A percentile compares a stretch with the other conserved stretches of the same genome.
Conservation (phyloP, 2,329 filamentous ascomycete genomes). For the Aurifilum marmelostoma region DNA sequence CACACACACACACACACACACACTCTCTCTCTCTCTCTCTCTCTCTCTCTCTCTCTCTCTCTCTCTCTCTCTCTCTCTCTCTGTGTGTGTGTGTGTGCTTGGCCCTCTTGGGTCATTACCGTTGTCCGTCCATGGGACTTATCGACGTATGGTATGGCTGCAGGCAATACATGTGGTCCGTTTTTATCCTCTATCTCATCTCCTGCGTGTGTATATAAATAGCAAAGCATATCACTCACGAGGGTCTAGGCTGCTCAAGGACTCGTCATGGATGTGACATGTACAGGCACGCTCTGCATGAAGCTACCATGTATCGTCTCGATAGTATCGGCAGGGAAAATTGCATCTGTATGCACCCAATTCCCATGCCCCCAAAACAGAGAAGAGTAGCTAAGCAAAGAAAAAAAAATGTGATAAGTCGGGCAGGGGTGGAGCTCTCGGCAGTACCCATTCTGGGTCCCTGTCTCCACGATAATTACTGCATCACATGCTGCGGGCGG, state of each 20-base stretch:
- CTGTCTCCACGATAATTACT: neutral
- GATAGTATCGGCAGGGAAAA: neutral
- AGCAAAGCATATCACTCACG: neutral
- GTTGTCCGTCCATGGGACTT: too few relatives aligned
- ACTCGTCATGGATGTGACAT: neutral
- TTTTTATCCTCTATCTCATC: too few relatives aligned
- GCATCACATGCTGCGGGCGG: neutral
- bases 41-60: too few relatives aligned
- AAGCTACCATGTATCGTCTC: neutral
- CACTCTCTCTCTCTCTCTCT: too few relatives aligned
- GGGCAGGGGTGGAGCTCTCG: slow-evolving; percentile 25
- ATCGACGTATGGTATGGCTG: too few relatives aligned
- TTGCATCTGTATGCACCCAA: neutral
- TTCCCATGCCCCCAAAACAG: neutral
- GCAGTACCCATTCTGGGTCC: neutral
- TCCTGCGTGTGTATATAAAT: too few relatives aligned
- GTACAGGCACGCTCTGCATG: neutral
- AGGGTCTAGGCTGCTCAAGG: neutral
- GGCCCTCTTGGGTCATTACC: too few relatives aligned
- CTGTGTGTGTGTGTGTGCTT: too few relatives aligned
- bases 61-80: too few relatives aligned
- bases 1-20: too few relatives aligned
- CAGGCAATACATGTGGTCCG: too few relatives aligned
- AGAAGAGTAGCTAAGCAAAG: neutral
- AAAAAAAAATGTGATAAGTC: slow-evolving; percentile 7